Base-by-base conservation (phyloP, 768 basidiomycete species). In the Dentipellis fragilis region DNA sequence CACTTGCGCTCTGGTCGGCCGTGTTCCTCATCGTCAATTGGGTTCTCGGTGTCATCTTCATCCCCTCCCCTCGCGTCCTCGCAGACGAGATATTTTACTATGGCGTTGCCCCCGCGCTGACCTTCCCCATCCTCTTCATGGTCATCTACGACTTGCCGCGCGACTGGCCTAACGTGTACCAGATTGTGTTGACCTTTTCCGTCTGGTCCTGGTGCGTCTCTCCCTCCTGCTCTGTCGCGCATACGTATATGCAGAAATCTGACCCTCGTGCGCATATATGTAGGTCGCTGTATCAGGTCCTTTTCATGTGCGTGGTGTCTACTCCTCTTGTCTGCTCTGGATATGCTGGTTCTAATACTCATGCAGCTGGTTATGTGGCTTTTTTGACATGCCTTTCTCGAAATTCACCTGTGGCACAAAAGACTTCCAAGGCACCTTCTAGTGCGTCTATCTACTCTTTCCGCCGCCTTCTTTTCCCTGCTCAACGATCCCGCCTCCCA, bases 61-160 rank as follows among this genome's bases (percentile, higher is more conserved):
- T 79, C 17, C 71, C 77, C 7, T 66, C 64, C 23, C 76, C 78
- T 11, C 58, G 70, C 12, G 69, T 67, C 16, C 61, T 77, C 4
- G 67, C 77, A 38, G 85, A 90, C 67, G 76, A 81, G 60, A 72
- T 81, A 21, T 84, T 83, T 67, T 75, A 81, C 62, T 86, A 79
- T 64, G 80, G 73, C 16, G 72, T 86, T 60, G 77, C 80, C 2
- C 81, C 87, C 2, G 66, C 70, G 3, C 66, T 87, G 51, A 84
- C 79, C 29, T 66, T 89, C 19, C 85, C 84, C 1, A 69, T 89
- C 37, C 65, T 81, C 29, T 66, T 80, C 51, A 75, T 89, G 73
- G 77, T 89, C 55, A 71, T 84, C 54, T 84, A 79, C 63, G 84
- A 92, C 71, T 83, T 80, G 73, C 89, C 88, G 1, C 74, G 84